Evolutionary conservation across 495 filamentous ascomycete genomes (phyloP).

Genomic region (Annulohypoxylon nitens): DNA sequence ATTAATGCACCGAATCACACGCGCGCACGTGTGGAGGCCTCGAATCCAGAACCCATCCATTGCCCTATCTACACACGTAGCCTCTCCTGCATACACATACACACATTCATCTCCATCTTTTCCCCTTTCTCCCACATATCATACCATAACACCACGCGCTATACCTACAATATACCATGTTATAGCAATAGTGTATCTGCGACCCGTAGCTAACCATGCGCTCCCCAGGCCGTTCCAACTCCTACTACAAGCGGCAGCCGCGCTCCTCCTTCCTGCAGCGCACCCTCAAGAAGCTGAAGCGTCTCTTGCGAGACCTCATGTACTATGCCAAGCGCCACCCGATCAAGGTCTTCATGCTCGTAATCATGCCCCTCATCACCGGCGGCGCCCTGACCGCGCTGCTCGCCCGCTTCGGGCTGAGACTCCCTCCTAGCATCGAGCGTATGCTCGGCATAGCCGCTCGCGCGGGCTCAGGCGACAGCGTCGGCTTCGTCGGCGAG

Average conservation of each 20-base stretch:
- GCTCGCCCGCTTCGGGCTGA: slow-evolving; percentile 79
- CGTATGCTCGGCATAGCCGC: slow-evolving; percentile 68
- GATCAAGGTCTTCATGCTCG: slow-evolving; percentile 84
- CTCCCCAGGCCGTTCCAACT: slow-evolving; percentile 64
- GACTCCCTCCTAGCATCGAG: slow-evolving; percentile 71
- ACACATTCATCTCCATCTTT: neutral
- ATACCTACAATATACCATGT: neutral
- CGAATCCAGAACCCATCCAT: neutral
- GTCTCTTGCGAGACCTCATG: slow-evolving; percentile 78
- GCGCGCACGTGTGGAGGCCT: slow-evolving; percentile 1
- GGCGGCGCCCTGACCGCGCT: slow-evolving; percentile 82
- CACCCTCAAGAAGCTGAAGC: slow-evolving; percentile 76
- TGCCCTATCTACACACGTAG: slow-evolving; percentile 12
- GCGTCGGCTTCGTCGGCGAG: slow-evolving; percentile 66
- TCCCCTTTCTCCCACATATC: neutral
- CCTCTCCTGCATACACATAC: neutral
- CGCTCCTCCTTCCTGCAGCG: slow-evolving; percentile 80
- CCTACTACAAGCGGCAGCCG: slow-evolving; percentile 79
- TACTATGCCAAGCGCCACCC: slow-evolving; percentile 83
- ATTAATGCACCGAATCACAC: slow-evolving; percentile 47
- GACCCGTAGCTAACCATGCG: neutral
- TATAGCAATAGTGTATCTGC: neutral
- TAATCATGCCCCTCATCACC: slow-evolving; percentile 85
- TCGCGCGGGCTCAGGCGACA: slow-evolving; percentile 62
- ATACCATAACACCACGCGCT: slow-evolving; percentile 1